phyloP scores from a whole-genome alignment of 2,329 filamentous ascomycete species.

The Metarhizium rileyi region DNA sequence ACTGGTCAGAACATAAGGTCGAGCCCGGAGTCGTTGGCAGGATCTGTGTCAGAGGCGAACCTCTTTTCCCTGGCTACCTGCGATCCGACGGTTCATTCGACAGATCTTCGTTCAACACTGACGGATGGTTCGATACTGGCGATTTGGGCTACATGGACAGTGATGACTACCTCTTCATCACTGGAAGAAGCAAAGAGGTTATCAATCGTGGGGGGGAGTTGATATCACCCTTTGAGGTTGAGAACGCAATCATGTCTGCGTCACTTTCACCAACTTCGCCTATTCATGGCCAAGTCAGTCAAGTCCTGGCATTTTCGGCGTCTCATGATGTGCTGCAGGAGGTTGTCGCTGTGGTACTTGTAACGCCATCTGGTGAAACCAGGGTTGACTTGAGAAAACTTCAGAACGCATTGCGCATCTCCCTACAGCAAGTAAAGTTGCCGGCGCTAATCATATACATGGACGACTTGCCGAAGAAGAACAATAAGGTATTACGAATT shows the following conservation, averaged over 20 bases:
- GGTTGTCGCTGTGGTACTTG: slow-evolving; percentile 42
- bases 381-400: slow-evolving; percentile 38
- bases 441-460: slow-evolving; percentile 43
- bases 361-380: slow-evolving; percentile 32
- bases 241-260: slow-evolving; percentile 42
- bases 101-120: slow-evolving; percentile 33
- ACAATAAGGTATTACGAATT: slow-evolving; percentile 49
- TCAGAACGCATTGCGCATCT: slow-evolving; percentile 34
- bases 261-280: slow-evolving; percentile 30
- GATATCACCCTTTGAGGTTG: slow-evolving; percentile 51
- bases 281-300: slow-evolving; percentile 35
- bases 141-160: slow-evolving; percentile 42
- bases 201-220: slow-evolving; percentile 49
- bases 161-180: slow-evolving; percentile 43
- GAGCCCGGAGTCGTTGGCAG: slow-evolving; percentile 29
- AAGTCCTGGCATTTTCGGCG: slow-evolving; percentile 44
- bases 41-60: slow-evolving; percentile 41
- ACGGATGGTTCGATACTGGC: slow-evolving; percentile 46
- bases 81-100: slow-evolving; percentile 31
- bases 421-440: slow-evolving; percentile 43
- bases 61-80: slow-evolving; percentile 41
- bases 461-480: slow-evolving; percentile 43
- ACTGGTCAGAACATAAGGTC: slow-evolving; percentile 26
- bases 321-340: slow-evolving; percentile 44
- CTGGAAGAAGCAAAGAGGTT: slow-evolving; percentile 45